Evolutionary conservation across 148 eudicot genomes (phyloP), one percentile per base, ranked within the genome.

Genomic region (Amaranthus cruentus): DNA sequence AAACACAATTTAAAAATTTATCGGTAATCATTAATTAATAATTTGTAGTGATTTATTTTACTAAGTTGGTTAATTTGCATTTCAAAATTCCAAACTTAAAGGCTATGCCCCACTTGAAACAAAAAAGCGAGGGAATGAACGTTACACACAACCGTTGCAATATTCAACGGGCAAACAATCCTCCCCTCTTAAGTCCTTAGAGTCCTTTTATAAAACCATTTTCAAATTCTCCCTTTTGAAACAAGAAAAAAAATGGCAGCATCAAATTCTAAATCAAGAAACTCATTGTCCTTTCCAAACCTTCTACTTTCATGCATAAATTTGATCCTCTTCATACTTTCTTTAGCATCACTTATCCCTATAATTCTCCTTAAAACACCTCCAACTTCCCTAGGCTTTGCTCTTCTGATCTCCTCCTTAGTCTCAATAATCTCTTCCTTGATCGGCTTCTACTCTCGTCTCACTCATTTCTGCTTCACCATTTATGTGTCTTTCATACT

Each of bases 341-440:
- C 90, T 2, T 80, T 84, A 62, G 64, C 87, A 58, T 89, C 93
- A 53, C n/a, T 89, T 4, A 84, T 77, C 42, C 93, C 97, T 3
- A 86, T 69, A 43, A 73, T 91, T 49, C 28, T 85, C 75, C 84
- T 91, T 49, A 84, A 74, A 80, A 78, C 79, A 59, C 93, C 90
- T 0, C 97, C 97, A 18, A 80, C 93, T 67, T 84, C 87, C 51
- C 62, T 89, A 3, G 97, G 91, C 10, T 83, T 62, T 61, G 87
- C 86, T 12, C 79, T 88, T 57, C 14, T 91, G 53, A 73, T 82
- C 48, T 78, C 90, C 43, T 87, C 96, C 0, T 58, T 66, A 21
- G 77, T 84, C 67, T 87, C 96, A 2, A 57, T 91, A 5, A 42
- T 87, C 70, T 83, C 93, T n/a, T 81, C 92, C 10, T 85, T 88